These are phyloP conservation scores for Brassica hybrid DNA, from an alignment of 441 rosid genomes.

Conservation along the genomic window DNA sequence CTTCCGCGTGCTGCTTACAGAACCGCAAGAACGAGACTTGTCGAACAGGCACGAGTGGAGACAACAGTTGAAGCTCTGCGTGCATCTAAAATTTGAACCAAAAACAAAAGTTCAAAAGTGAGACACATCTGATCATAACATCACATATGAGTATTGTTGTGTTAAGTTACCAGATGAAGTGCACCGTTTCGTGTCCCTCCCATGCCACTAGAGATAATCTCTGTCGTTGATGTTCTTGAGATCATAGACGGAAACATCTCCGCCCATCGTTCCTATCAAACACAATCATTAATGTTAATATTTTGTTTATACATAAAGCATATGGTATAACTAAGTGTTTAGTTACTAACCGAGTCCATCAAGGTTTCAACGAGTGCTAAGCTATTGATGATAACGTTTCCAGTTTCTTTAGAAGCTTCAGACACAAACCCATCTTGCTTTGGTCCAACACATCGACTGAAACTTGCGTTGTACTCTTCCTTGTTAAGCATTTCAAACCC, in stretches of 20 bases:
- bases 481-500: slow-evolving; percentile 69
- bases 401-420: slow-evolving; percentile 84
- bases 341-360: slow-evolving; percentile 78
- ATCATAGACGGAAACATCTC: slow-evolving; percentile 63
- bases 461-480: slow-evolving; percentile 68
- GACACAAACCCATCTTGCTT: slow-evolving; percentile 62
- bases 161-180: slow-evolving; percentile 42
- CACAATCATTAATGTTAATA: background rate
- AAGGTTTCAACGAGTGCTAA: slow-evolving; percentile 84
- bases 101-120: background rate
- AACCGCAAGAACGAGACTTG: slow-evolving; percentile 83
- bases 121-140: background rate
- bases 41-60: slow-evolving; percentile 92
- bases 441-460: slow-evolving; percentile 63
- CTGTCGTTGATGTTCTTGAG: slow-evolving; percentile 53
- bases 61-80: slow-evolving; percentile 86
- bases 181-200: slow-evolving; percentile 65
- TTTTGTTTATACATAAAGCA: background rate
- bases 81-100: slow-evolving; percentile 62
- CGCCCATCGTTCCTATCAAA: slow-evolving; percentile 58
- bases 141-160: background rate
- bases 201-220: slow-evolving; percentile 55
- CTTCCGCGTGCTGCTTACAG: slow-evolving; percentile 80
- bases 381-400: slow-evolving; percentile 82
- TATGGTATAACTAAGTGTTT: background rate